phyloP scores from a whole-genome alignment of 306 rosid species.

The Casuarina cunninghamiana region DNA sequence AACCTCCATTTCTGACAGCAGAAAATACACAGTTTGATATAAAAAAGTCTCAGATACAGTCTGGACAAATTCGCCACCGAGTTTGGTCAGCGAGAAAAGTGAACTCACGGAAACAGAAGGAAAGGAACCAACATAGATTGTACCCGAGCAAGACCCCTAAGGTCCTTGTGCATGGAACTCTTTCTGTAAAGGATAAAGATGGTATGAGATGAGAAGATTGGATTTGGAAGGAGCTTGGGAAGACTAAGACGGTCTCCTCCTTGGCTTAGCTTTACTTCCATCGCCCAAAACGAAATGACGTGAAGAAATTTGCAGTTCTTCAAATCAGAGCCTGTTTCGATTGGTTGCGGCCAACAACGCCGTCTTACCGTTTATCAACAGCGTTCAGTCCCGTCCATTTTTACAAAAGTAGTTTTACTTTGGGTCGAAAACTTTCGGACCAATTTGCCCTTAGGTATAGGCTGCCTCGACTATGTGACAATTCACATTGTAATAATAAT shows the following conservation, averaged over 20 bases:
- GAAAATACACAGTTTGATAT: background rate
- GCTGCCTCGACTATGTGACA: too few species aligned
- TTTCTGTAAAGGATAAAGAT: background rate
- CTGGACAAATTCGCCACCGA: background rate
- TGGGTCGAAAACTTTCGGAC: too few species aligned
- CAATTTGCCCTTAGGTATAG: too few species aligned
- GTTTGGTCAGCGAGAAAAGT: background rate
- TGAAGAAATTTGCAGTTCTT: background rate
- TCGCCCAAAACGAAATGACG: background rate
- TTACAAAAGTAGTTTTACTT: too few species aligned
- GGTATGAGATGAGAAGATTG: background rate
- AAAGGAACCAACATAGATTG: background rate
- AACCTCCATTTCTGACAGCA: conserved; percentile 42
- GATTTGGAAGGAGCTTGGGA: conserved; percentile 18
- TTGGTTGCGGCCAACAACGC: background rate
- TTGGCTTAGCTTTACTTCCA: conserved; percentile 30
- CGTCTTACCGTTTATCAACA: too few species aligned
- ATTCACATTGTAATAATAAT: too few species aligned
- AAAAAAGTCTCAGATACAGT: background rate
- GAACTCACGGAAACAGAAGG: background rate
- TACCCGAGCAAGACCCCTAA: conserved; percentile 17
- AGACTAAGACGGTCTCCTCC: conserved; percentile 10
- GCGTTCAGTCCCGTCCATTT: too few species aligned
- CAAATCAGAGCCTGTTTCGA: background rate
- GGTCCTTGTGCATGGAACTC: conserved; percentile 13